Evolutionary conservation across 2,329 filamentous ascomycete genomes (phyloP).

Genomic region (Sclerotiophoma versabilis): DNA sequence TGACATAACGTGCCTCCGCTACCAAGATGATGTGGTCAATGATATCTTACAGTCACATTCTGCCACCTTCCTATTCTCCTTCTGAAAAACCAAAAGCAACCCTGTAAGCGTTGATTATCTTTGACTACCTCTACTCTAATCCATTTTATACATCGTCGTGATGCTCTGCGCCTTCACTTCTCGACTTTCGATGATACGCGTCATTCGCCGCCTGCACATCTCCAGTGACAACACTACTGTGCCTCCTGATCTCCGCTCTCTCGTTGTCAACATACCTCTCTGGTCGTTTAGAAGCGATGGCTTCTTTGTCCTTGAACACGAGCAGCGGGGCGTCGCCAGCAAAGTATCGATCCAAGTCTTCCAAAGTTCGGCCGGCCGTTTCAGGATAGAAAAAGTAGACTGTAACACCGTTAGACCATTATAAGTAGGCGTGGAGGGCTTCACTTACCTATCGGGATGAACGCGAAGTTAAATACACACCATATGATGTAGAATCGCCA

Average conservation of each 20-base stretch:
- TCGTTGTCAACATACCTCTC: conserved; percentile 56
- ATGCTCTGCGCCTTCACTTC: conserved; percentile 2
- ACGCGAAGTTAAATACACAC: conserved; percentile 55
- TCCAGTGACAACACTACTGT: conserved; percentile 31
- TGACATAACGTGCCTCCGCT: too few species aligned
- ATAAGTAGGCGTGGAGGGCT: too few species aligned
- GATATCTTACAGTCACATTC: background rate
- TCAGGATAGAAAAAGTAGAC: conserved; percentile 43
- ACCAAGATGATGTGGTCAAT: too few species aligned
- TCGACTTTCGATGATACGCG: background rate
- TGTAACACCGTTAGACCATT: conserved; percentile 2
- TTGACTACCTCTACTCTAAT: too few species aligned
- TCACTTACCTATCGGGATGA: conserved; percentile 51
- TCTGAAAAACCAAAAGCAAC: background rate
- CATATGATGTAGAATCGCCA: conserved; percentile 57
- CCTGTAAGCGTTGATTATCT: background rate
- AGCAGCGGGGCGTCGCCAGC: conserved; percentile 44
- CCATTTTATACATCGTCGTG: conserved; percentile 2
- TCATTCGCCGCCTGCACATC: conserved; percentile 24
- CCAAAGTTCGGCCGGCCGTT: conserved; percentile 38
- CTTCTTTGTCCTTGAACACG: conserved; percentile 58
- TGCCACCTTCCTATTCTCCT: background rate
- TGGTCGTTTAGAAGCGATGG: conserved; percentile 55
- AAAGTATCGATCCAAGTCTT: conserved; percentile 43
- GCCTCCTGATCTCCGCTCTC: conserved; percentile 34